Base-by-base conservation (phyloP, 768 basidiomycete genomes). In the Amanita rubescens region DNA sequence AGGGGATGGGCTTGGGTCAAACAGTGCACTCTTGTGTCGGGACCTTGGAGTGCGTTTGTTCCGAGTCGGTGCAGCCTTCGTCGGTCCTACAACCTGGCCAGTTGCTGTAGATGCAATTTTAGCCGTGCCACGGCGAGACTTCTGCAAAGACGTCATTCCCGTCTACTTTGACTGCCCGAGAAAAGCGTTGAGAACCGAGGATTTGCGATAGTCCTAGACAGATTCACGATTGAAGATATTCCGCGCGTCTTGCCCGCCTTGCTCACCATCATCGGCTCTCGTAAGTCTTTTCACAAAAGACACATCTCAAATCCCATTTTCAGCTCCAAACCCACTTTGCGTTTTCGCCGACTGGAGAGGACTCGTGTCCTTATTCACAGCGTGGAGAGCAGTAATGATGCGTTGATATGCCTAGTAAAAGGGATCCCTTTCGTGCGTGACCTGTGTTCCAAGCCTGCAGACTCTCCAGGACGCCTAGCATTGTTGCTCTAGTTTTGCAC, bases 211-310 rank as follows among this genome's bases (percentile, higher is more conserved):
- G 24, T 27, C 35, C 52, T 32, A 46, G 39, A 46, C 15, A 15
- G 52, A 53, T 37, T 53, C 52, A 35, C 52, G 52, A 37, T 46
- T 46, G 24, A 53, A 53, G 19, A 43, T 30, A 24, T 51, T 41
- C 34, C 51, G 41, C 14, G 30, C 44, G 10, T 37, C 34, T 53
- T n/a, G n/a, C n/a, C n/a, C n/a, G n/a, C n/a, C n/a, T n/a, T 38
- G 33, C 35, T 38, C 52, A 27, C 14, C 43, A 11, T 38, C 48
- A 19, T 46, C 30, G 3, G 52, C 42, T 15, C 52, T 44, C 52
- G 46, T 53, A 9, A 46, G 3, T 38, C 44, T 22, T 30, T 38
- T 37, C 22, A 53, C 52, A 34, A 44, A 46, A 24, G 52, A 45
- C n/a, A 53, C 52, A 27, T 53, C 52, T 37, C 45, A 25, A n/a